Conservation (phyloP, 305 asterid genomes). For the Striga hermonthica region DNA sequence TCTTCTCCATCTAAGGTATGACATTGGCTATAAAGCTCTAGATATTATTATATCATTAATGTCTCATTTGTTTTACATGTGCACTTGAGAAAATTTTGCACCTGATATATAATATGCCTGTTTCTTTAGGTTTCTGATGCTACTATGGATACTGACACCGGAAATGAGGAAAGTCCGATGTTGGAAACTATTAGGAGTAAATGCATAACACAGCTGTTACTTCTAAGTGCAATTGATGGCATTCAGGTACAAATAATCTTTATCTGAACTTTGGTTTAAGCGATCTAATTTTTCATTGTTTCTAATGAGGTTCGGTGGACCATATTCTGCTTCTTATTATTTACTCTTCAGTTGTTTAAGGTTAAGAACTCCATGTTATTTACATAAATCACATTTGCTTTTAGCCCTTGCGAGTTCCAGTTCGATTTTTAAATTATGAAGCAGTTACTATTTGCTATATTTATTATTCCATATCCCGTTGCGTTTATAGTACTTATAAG, state of each 20-base stretch:
- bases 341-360: not conserved
- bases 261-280: slow-evolving; percentile 16
- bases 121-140: slow-evolving; percentile 55
- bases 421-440: slow-evolving; percentile 14
- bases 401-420: slow-evolving; percentile 9
- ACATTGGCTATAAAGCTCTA: slow-evolving; percentile 15
- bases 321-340: slow-evolving; percentile 14
- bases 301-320: slow-evolving; percentile 18
- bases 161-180: slow-evolving; percentile 61
- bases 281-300: slow-evolving; percentile 13
- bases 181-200: slow-evolving; percentile 78
- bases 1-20: slow-evolving; percentile 79
- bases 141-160: slow-evolving; percentile 47
- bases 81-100: slow-evolving; percentile 13
- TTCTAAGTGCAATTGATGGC: slow-evolving; percentile 84
- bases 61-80: slow-evolving; percentile 22
- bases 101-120: slow-evolving; percentile 27
- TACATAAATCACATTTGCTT: slow-evolving; percentile 15
- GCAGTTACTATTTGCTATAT: slow-evolving; percentile 6
- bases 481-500: slow-evolving; percentile 13
- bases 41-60: slow-evolving; percentile 1
- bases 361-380: slow-evolving; percentile 1
- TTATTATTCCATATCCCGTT: slow-evolving; percentile 1
- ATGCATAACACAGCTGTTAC: slow-evolving; percentile 93
- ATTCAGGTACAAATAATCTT: slow-evolving; percentile 65